phyloP scores from a whole-genome alignment of 2,329 filamentous ascomycete genomes.

The Fusarium beomiforme region DNA sequence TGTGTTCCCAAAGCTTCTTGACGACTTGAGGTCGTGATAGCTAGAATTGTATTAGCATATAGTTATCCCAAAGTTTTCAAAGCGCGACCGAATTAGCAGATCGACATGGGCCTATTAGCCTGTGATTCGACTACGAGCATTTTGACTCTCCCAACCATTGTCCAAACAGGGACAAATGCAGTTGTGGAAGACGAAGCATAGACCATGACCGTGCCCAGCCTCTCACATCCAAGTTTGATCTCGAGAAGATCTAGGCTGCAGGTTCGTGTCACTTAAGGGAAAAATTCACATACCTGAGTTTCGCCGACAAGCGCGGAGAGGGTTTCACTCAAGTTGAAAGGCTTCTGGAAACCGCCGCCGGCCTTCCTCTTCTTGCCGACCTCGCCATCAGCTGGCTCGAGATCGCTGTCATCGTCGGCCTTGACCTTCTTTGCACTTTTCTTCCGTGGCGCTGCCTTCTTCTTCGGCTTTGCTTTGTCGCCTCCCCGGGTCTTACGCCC shows the following conservation, averaged over 20 bases:
- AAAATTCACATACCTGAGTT: conserved; percentile 64
- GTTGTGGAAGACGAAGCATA: not conserved
- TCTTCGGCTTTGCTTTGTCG: conserved; percentile 68
- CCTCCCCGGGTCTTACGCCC: conserved; percentile 82
- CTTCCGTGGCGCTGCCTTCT: conserved; percentile 70
- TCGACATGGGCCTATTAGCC: not conserved
- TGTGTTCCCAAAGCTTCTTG: conserved; percentile 95
- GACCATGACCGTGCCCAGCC: too few relatives aligned
- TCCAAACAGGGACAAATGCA: not conserved
- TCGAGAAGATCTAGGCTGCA: not conserved
- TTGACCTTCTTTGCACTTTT: conserved; percentile 81
- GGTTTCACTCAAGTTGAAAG: conserved; percentile 76
- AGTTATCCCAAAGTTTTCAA: not conserved
- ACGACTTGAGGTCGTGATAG: conserved; percentile 95
- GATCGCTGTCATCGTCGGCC: conserved; percentile 82
- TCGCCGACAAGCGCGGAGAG: conserved; percentile 77
- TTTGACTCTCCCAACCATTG: not conserved
- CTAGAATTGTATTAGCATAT: conserved; percentile 54
- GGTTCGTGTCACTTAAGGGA: not conserved
- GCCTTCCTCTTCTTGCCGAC: conserved; percentile 76
- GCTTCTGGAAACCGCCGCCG: conserved; percentile 93
- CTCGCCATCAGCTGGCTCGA: conserved; percentile 69
- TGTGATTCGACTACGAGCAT: not conserved
- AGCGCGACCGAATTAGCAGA: not conserved
- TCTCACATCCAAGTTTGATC: not conserved